phyloP scores from a whole-genome alignment of 805 yeast species.

The Nakazawaea siamensis region DNA sequence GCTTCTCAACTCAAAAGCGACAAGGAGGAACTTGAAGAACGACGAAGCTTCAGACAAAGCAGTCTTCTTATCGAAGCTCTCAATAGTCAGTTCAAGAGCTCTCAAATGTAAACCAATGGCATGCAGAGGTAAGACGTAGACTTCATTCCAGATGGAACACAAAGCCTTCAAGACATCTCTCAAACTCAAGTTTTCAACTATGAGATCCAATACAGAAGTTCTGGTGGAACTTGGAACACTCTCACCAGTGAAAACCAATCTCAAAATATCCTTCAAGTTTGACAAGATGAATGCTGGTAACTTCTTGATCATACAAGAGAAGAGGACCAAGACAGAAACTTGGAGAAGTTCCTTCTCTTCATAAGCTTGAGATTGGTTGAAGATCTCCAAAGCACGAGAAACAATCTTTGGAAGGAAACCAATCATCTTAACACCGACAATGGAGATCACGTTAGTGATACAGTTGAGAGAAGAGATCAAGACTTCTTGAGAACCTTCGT shows the following conservation, averaged over 20 bases:
- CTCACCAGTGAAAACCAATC: conserved; percentile 47
- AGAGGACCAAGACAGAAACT: conserved; percentile 59
- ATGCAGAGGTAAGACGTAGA: conserved; percentile 27
- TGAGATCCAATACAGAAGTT: conserved; percentile 50
- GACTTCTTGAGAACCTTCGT: conserved; percentile 42
- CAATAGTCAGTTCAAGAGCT: conserved; percentile 58
- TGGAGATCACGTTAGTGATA: conserved; percentile 59
- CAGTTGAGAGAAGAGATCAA: conserved; percentile 68
- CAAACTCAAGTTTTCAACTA: conserved; percentile 62
- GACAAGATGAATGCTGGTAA: conserved; percentile 81
- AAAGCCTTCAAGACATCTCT: conserved; percentile 54
- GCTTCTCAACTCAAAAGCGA: conserved; percentile 65
- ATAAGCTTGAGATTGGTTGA: conserved; percentile 30
- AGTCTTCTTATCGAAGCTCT: conserved; percentile 60
- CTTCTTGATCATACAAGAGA: conserved; percentile 69
- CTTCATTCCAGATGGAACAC: conserved; percentile 51
- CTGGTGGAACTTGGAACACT: conserved; percentile 53
- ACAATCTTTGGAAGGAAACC: conserved; percentile 81
- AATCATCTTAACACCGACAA: conserved; percentile 78
- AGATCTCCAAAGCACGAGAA: conserved; percentile 61
- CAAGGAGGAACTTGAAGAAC: conserved; percentile 61
- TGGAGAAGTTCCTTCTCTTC: conserved; percentile 33
- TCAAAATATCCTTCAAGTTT: conserved; percentile 54
- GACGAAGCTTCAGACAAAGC: conserved; percentile 63
- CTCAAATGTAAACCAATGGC: conserved; percentile 67